phyloP scores from a whole-genome alignment of 75 land plant genomes.

The Sequoiadendron giganteum region DNA sequence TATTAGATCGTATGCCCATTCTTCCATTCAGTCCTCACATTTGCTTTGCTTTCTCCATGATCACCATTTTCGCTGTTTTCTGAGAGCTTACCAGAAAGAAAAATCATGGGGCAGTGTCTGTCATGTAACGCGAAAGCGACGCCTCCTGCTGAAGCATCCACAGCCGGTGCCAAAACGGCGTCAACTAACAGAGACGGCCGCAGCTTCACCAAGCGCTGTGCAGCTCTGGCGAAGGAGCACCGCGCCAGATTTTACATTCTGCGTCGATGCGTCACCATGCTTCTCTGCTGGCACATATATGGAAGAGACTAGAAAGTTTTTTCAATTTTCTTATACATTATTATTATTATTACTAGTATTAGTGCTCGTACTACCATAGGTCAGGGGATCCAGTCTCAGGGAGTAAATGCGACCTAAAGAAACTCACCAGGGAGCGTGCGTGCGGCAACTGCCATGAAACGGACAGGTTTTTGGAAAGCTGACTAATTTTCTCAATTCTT shows the following conservation, averaged over 20 bases:
- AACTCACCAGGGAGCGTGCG: no score
- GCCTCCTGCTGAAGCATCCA: background rate
- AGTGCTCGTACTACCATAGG: no score
- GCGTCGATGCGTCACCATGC: conserved; percentile 49
- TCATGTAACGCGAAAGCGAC: background rate
- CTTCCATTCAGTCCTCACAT: background rate
- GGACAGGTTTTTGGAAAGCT: background rate
- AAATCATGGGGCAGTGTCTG: background rate
- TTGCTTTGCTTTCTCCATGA: background rate
- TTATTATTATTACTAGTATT: background rate
- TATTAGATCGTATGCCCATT: background rate
- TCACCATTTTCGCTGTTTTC: background rate
- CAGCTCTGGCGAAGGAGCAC: conserved; percentile 38
- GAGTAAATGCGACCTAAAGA: no score
- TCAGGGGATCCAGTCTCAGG: no score
- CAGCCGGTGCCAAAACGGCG: background rate
- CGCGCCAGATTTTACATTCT: conserved; percentile 54
- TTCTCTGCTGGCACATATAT: conserved; percentile 44
- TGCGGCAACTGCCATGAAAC: background rate
- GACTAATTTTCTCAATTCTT: background rate
- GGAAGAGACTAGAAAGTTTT: background rate
- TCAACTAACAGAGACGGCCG: background rate
- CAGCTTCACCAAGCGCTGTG: conserved; percentile 35
- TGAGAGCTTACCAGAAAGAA: background rate
- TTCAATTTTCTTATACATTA: background rate